Base-by-base conservation (phyloP, 306 rosid genomes). In the Begonia peltatifolia region DNA sequence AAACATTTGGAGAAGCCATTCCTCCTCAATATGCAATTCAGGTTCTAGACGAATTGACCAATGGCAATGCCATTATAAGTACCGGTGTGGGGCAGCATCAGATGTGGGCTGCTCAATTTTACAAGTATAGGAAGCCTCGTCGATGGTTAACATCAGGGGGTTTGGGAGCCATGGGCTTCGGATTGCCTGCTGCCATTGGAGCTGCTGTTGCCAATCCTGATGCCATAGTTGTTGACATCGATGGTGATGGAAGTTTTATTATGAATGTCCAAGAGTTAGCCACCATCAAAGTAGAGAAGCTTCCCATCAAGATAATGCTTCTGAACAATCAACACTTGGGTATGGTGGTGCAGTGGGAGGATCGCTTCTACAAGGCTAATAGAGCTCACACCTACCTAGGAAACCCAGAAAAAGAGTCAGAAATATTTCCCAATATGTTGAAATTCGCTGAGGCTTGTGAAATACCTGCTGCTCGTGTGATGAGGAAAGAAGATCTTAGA, bases 291-390 rank as follows among this genome's bases (percentile, higher is more conserved):
- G 94, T 76, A 59, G 94, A 90, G 73, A 85, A 90, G 30, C 95
- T 90, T 9, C 97, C 95, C 0, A 54, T 90, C 8, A 90, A 90
- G 70, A 75, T 90, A 9, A 13, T 85, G 73, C 10, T 90, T 53
- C 48, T 90, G 82, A 90, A 85, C 63, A 85, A 90, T 47, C 97
- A 90, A 53, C 95, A 90, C 58, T 74, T 90, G 72, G 95, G 97
- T 50, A 90, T 90, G 97, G 97, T 83, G 61, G 74, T 78, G 55
- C 97, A 85, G 46, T 90, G 86, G 95, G 97, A 90, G 76, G 97
- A 90, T 54, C 66, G 87, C 20, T 90, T 90, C 79, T 90, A 85
- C 30, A 90, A 85, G 69, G 73, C 95, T 0, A 85, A 90, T 55
- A 76, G 84, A 50, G 95, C 79, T 63, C 95, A 83, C 60, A 78